Evolutionary conservation across 1,284 basidiomycete species (phyloP).

Genomic region (Cutaneotrichosporon sp.): DNA sequence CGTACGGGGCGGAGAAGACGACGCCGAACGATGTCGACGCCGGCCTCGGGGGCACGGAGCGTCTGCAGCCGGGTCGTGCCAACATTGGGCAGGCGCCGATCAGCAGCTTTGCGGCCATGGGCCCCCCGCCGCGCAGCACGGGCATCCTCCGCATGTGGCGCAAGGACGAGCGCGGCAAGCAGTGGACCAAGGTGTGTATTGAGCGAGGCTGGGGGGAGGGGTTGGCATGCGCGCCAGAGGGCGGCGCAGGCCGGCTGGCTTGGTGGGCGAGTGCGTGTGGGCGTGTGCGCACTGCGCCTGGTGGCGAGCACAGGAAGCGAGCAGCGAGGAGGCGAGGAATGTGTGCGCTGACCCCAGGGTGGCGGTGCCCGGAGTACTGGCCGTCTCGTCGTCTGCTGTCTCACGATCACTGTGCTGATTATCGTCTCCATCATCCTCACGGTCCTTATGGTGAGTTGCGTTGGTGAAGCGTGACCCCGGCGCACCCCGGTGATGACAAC

Average conservation of each 20-base stretch:
- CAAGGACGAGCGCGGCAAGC: conserved; percentile 53
- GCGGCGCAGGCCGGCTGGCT: not conserved
- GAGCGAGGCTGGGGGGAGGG: not conserved
- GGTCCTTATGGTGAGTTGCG: conserved; percentile 65
- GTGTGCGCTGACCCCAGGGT: conserved; percentile 34
- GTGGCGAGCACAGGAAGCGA: not conserved
- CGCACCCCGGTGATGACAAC: too few species aligned
- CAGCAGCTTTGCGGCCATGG: conserved; percentile 41
- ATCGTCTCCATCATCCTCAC: conserved; percentile 70
- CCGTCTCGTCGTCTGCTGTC: conserved; percentile 55
- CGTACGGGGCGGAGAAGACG: conserved; percentile 33
- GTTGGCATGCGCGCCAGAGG: not conserved
- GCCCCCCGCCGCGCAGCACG: conserved; percentile 51
- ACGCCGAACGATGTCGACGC: conserved; percentile 8
- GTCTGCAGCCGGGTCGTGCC: conserved; percentile 38
- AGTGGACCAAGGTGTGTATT: conserved; percentile 49
- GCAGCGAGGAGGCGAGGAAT: not conserved
- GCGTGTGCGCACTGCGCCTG: not conserved
- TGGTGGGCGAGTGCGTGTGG: not conserved
- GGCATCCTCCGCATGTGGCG: conserved; percentile 54
- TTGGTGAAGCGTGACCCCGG: not conserved
- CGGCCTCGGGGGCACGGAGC: conserved; percentile 21
- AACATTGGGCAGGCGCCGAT: conserved; percentile 23
- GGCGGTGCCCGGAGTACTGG: conserved; percentile 42
- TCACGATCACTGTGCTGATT: conserved; percentile 55